Evolutionary conservation across 2,329 filamentous ascomycete genomes (phyloP).

Genomic region (Hypomyces perniciosus): DNA sequence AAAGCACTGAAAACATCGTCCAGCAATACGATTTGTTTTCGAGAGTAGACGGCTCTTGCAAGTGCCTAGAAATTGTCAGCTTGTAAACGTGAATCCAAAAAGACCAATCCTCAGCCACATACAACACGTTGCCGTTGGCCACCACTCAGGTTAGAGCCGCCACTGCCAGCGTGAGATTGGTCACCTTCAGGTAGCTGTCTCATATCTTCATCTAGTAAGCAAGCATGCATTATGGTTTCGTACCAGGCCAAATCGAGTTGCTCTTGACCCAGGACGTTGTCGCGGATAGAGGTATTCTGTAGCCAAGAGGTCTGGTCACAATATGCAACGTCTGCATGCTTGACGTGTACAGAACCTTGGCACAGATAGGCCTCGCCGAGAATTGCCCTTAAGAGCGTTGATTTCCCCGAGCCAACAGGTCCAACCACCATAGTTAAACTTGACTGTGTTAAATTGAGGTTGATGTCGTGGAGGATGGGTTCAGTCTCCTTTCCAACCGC

Average conservation of each 20-base stretch:
- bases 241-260: constrained; percentile 18
- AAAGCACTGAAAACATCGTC: constrained; percentile 11
- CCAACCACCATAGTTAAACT: background rate
- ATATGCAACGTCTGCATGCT: constrained; percentile 15
- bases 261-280: constrained; percentile 19
- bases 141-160: constrained; percentile 31
- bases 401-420: constrained; percentile 3
- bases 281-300: constrained; percentile 24
- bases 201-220: constrained; percentile 22
- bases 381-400: constrained; percentile 11
- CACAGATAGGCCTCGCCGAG: constrained; percentile 11
- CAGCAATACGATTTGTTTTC: constrained; percentile 24
- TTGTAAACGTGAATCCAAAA: constrained; percentile 14
- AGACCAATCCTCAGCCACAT: constrained; percentile 15
- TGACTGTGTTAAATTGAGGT: background rate
- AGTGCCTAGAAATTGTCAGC: constrained; percentile 23
- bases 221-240: constrained; percentile 11
- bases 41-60: constrained; percentile 36
- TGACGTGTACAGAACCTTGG: constrained; percentile 11
- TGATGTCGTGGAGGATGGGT: constrained; percentile 19
- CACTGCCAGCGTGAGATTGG: constrained; percentile 27
- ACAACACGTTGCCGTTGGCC: constrained; percentile 32
- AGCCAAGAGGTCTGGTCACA: constrained; percentile 32
- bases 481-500: constrained; percentile 29
- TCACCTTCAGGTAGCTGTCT: constrained; percentile 22